Evolutionary conservation across 805 yeast genomes (phyloP), one percentile per base, ranked within the genome.

Genomic region (Cyberlindnera euphorbiiphila): DNA sequence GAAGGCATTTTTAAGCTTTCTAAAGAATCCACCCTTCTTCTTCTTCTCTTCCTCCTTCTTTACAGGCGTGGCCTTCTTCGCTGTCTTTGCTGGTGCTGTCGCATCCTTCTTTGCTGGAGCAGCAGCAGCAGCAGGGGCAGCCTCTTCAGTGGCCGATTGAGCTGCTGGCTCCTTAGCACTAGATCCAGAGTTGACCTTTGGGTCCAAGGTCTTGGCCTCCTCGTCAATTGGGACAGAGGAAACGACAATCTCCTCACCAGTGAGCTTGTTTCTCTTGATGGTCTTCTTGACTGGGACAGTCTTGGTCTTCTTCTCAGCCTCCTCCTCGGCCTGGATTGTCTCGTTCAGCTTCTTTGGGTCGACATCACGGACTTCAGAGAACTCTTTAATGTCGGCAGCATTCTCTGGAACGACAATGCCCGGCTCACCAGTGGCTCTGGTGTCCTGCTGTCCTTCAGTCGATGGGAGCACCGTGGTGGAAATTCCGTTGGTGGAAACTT

Each of bases 331-430:
- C 27, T 45, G 41, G 32, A 65, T 43, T 32, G 61, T 63, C 34
- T 60, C 74, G 50, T 82, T 82, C 49, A 84, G 68, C 35, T 73
- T 68, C 58, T 74, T 65, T 20, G 81, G 76, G 50, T 77, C 76
- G 21, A 75, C 82, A 36, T 72, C 69, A 35, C 68, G 51, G 17
- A 78, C 69, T 48, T 77, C 72, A 32, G 63, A 60, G 54, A 87
- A 82, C 33, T 78, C 95, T 42, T 73, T 66, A 51, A 85, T 74
- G n/a, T 76, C 70, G 29, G 70, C 72, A 14, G 85, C 71, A 54
- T 83, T 72, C 28, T 64, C 52, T 32, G 91, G 91, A 48, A 83
- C 57, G 25, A 66, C 78, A 47, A 81, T 65, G 29, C 89, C 89
- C 22, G 87, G 83, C 55, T 81, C 85, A 29, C 83, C 81, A 38